These are phyloP conservation scores for Coniochaeta sp. DNA, from an alignment of 2,329 filamentous ascomycete species.

Conservation along the genomic window DNA sequence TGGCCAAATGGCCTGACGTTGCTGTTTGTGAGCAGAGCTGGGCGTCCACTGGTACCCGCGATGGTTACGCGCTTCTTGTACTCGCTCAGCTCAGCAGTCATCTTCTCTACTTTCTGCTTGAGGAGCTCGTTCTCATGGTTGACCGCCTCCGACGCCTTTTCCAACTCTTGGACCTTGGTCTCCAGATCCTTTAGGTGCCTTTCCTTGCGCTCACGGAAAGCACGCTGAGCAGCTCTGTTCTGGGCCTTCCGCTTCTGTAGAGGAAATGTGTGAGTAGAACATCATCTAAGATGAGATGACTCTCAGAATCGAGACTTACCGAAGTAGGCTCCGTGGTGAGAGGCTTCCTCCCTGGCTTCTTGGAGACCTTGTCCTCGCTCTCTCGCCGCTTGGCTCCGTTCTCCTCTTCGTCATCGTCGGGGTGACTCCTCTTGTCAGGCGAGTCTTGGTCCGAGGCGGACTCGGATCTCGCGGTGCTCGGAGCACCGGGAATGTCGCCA, in stretches of 20 bases:
- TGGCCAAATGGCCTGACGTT: conserved; percentile 33
- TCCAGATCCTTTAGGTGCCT: conserved; percentile 83
- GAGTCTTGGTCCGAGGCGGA: conserved; percentile 50
- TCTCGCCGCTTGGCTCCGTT: conserved; percentile 65
- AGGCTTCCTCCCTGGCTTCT: conserved; percentile 95
- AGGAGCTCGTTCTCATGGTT: conserved; percentile 81
- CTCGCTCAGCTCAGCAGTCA: conserved; percentile 78
- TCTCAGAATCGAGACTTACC: conserved; percentile 49
- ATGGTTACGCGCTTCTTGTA: conserved; percentile 81
- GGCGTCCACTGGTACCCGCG: conserved; percentile 26
- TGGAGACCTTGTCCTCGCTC: conserved; percentile 75
- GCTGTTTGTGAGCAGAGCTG: conserved; percentile 15
- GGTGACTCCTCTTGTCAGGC: conserved; percentile 66
- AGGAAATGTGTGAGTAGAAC: conserved; percentile 16
- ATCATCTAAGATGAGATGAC: not conserved
- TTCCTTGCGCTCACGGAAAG: conserved; percentile 92
- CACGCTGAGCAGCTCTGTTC: conserved; percentile 85
- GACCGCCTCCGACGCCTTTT: conserved; percentile 75
- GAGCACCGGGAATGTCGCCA: conserved; percentile 59
- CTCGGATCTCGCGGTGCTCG: conserved; percentile 40
- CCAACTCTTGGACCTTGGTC: conserved; percentile 65
- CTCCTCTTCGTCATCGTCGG: conserved; percentile 60
- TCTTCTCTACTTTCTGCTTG: conserved; percentile 78
- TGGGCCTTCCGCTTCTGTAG: conserved; percentile 88
- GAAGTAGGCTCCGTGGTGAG: conserved; percentile 92